Conservation (phyloP, 1,284 basidiomycete species). For the Melampsora abietis-canadensis region DNA sequence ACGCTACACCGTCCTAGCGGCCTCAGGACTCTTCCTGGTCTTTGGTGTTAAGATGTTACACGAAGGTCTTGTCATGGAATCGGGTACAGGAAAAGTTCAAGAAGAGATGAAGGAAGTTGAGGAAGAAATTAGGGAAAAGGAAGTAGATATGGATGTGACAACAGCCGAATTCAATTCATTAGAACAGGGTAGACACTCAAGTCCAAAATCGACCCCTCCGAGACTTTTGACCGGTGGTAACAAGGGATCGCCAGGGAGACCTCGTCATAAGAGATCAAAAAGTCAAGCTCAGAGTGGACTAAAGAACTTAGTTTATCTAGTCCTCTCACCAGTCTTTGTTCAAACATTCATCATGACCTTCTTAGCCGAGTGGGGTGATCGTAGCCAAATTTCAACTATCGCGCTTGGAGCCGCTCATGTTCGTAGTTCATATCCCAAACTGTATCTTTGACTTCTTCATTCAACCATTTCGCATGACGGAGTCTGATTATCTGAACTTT, state of each 20-base stretch:
- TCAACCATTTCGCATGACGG: neutral
- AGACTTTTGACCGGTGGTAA: slow-evolving; percentile 9
- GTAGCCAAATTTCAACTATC: slow-evolving; percentile 95
- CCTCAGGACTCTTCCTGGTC: slow-evolving; percentile 32
- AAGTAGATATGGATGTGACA: slow-evolving; percentile 55
- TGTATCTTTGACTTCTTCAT: neutral
- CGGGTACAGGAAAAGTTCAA: slow-evolving; percentile 55
- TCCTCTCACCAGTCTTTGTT: slow-evolving; percentile 88
- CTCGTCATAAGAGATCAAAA: slow-evolving; percentile 22
- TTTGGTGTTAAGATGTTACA: slow-evolving; percentile 40
- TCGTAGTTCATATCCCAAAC: slow-evolving; percentile 54
- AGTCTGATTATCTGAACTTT: neutral
- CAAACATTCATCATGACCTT: slow-evolving; percentile 94
- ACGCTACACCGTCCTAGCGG: slow-evolving; percentile 54
- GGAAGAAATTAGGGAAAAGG: slow-evolving; percentile 51
- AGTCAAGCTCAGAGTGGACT: slow-evolving; percentile 57
- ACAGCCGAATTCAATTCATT: slow-evolving; percentile 35
- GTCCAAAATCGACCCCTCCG: neutral
- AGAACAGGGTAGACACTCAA: slow-evolving; percentile 1
- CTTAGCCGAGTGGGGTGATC: slow-evolving; percentile 96
- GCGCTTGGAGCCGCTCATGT: slow-evolving; percentile 94
- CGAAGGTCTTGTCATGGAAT: slow-evolving; percentile 32
- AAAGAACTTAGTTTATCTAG: slow-evolving; percentile 74
- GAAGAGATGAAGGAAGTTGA: slow-evolving; percentile 54
- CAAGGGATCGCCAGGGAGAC: neutral